These are phyloP conservation scores for Platanthera guangdongensis DNA, from an alignment of 106 monocot species.

Conservation along the genomic window DNA sequence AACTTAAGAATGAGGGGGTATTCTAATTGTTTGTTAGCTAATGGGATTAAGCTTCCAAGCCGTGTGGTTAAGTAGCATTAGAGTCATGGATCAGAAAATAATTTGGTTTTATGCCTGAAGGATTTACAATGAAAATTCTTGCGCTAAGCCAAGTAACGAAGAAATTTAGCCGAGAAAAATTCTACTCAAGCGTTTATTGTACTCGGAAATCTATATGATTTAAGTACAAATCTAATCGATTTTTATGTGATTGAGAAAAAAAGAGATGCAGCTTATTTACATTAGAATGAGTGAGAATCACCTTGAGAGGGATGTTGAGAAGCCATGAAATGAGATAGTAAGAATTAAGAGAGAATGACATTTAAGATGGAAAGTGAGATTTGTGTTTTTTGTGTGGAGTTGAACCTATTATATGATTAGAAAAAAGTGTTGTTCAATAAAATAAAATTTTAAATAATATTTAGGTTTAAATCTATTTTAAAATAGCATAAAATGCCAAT, in stretches of 20 bases:
- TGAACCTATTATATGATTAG: too few relatives aligned
- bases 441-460: too few relatives aligned
- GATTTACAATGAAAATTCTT: neutral
- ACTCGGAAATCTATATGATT: neutral
- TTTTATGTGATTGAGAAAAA: neutral
- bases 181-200: neutral
- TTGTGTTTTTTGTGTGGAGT: too few relatives aligned
- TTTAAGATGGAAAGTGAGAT: too few relatives aligned
- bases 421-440: too few relatives aligned
- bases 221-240: neutral
- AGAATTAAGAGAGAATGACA: too few relatives aligned
- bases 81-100: neutral
- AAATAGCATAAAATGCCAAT: too few relatives aligned
- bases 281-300: too few relatives aligned
- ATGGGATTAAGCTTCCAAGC: neutral
- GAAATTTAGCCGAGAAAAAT: neutral
- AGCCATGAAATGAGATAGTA: too few relatives aligned
- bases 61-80: neutral
- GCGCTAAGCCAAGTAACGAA: neutral
- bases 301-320: too few relatives aligned
- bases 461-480: too few relatives aligned
- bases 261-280: neutral
- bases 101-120: constrained; percentile 1
- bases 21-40: neutral
- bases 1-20: neutral